Conservation (phyloP, 495 filamentous ascomycete genomes). For the Cairneyella variabilis region DNA sequence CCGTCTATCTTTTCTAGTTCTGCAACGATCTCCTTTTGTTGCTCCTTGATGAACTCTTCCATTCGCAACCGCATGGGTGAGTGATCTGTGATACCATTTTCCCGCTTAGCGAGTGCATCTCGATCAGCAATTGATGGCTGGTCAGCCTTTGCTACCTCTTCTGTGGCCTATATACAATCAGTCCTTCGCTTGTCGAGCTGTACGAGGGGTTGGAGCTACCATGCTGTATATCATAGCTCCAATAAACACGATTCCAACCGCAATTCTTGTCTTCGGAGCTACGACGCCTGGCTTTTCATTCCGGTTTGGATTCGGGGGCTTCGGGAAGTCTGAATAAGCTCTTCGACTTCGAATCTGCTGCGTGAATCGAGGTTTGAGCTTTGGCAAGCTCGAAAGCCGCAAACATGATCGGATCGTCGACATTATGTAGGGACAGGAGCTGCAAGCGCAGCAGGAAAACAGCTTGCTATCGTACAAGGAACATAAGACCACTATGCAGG, state of each 20-base stretch:
- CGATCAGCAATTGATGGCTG: slow-evolving; percentile 61
- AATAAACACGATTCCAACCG: slow-evolving; percentile 59
- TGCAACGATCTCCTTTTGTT: slow-evolving; percentile 81
- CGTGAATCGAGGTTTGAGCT: slow-evolving; percentile 1
- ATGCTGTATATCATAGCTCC: slow-evolving; percentile 63
- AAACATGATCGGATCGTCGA: slow-evolving; percentile 17
- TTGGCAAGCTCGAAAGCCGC: slow-evolving; percentile 13
- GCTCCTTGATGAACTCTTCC: slow-evolving; percentile 90
- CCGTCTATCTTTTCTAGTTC: slow-evolving; percentile 82
- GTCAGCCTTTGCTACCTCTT: slow-evolving; percentile 25
- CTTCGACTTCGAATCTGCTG: slow-evolving; percentile 14
- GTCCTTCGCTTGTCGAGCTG: slow-evolving; percentile 1
- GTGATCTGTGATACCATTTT: slow-evolving; percentile 58
- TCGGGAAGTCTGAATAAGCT: slow-evolving; percentile 10
- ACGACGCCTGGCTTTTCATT: slow-evolving; percentile 35
- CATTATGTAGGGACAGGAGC: slow-evolving; percentile 16
- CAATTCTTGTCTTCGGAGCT: slow-evolving; percentile 52
- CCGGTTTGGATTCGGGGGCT: slow-evolving; percentile 12
- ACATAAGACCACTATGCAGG: slow-evolving; percentile 20
- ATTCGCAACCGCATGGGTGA: slow-evolving; percentile 97
- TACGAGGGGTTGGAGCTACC: slow-evolving; percentile 36
- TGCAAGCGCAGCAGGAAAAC: background rate
- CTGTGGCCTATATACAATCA: slow-evolving; percentile 22
- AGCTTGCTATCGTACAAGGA: slow-evolving; percentile 15
- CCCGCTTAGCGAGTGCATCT: slow-evolving; percentile 62